Evolutionary conservation across 1,284 basidiomycete genomes (phyloP).

Genomic region (Fomitopsis betulina): DNA sequence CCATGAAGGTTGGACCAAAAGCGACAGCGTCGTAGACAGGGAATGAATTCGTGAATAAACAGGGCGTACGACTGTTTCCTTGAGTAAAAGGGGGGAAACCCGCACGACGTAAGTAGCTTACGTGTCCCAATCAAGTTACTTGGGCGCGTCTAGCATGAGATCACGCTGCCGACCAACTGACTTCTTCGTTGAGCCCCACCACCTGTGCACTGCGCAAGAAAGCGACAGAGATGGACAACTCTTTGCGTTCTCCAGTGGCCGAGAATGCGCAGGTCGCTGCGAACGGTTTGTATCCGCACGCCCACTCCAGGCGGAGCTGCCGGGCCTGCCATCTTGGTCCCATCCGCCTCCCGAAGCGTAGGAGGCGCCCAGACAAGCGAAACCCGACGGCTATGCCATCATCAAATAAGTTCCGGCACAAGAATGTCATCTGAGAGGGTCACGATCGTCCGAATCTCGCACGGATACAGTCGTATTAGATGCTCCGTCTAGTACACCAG

Average conservation of each 20-base stretch:
- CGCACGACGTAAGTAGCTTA: neutral
- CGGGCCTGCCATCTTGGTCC: neutral
- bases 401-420: slow-evolving; percentile 6
- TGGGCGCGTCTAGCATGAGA: neutral
- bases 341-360: neutral
- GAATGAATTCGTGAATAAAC: neutral
- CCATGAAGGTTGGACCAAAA: slow-evolving; percentile 18
- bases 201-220: neutral
- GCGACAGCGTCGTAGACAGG: neutral
- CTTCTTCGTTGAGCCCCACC: neutral
- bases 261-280: neutral
- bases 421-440: slow-evolving; percentile 4
- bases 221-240: neutral
- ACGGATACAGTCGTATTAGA: slow-evolving; percentile 5
- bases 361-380: neutral
- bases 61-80: neutral
- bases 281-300: neutral
- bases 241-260: neutral
- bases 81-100: neutral
- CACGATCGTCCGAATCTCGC: slow-evolving; percentile 3
- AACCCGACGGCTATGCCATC: neutral
- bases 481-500: slow-evolving; percentile 5
- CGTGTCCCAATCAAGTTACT: neutral
- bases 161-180: neutral
- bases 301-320: neutral